These are phyloP conservation scores for Ephemerocybe angulata DNA, from an alignment of 768 basidiomycete species.

Conservation along the genomic window DNA sequence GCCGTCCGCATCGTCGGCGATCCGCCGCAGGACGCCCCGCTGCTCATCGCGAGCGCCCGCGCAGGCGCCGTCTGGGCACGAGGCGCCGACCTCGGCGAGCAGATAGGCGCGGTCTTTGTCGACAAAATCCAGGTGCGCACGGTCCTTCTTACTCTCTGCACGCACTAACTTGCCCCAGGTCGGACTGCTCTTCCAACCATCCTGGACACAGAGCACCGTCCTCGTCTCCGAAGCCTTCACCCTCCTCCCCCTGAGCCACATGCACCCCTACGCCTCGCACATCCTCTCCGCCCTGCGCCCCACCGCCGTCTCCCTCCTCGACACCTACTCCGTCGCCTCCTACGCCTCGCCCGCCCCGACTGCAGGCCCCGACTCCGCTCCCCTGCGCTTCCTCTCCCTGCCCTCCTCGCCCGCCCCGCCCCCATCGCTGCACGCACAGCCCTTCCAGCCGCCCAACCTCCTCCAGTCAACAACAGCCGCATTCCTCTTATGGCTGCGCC, in stretches of 20 bases:
- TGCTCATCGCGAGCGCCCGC: slow-evolving; percentile 47
- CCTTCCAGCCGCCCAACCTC: slow-evolving; percentile 55
- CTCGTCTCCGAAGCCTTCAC: slow-evolving; percentile 52
- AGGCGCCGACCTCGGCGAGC: slow-evolving; percentile 50
- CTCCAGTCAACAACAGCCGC: slow-evolving; percentile 53
- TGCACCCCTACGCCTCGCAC: slow-evolving; percentile 44
- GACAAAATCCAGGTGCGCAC: slow-evolving; percentile 42
- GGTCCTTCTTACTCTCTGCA: slow-evolving; percentile 1
- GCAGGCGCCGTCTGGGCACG: slow-evolving; percentile 48
- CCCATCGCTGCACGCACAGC: slow-evolving; percentile 25
- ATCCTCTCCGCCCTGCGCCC: slow-evolving; percentile 45
- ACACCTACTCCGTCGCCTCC: slow-evolving; percentile 46
- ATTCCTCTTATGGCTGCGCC: slow-evolving; percentile 39
- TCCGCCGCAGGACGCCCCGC: slow-evolving; percentile 20
- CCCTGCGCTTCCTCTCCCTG: slow-evolving; percentile 50
- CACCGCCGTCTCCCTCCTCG: slow-evolving; percentile 47
- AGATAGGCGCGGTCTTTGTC: slow-evolving; percentile 42
- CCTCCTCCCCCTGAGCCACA: slow-evolving; percentile 46
- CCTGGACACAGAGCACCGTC: slow-evolving; percentile 44
- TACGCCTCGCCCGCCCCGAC: slow-evolving; percentile 40
- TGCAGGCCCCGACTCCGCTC: slow-evolving; percentile 40
- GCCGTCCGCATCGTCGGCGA: slow-evolving; percentile 39
- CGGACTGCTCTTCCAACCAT: slow-evolving; percentile 47
- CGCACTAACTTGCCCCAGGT: slow-evolving; percentile 31
- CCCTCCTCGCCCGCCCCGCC: slow-evolving; percentile 5